Conservation (phyloP, 2,329 filamentous ascomycete genomes). For the Botrytis medusae region DNA sequence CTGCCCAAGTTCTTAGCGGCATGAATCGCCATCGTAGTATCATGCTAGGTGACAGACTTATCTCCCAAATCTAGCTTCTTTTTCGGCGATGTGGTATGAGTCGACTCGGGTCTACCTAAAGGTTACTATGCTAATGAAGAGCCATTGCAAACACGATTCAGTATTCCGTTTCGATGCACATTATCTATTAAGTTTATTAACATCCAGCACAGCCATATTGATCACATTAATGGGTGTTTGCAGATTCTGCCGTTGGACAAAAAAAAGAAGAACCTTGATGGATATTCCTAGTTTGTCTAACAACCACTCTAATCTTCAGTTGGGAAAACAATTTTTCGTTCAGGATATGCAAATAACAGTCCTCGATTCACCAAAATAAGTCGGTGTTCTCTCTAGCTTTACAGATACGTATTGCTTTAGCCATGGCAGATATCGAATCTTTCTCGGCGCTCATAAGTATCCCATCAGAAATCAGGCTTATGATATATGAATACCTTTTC, state of each 20-base stretch:
- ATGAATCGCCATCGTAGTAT: not conserved
- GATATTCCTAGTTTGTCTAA: not conserved
- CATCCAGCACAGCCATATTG: not conserved
- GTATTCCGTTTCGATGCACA: not conserved
- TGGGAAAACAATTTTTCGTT: not conserved
- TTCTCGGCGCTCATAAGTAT: slow-evolving; percentile 31
- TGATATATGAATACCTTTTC: slow-evolving; percentile 45
- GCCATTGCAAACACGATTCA: not conserved
- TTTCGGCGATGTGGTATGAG: not conserved
- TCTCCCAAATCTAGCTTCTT: not conserved
- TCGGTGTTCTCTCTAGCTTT: not conserved
- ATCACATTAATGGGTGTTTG: not conserved
- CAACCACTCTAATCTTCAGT: not conserved
- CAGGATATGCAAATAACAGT: not conserved
- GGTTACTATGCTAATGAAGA: not conserved
- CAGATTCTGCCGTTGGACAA: not conserved
- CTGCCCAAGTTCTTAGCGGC: not conserved
- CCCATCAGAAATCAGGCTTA: slow-evolving; percentile 35
- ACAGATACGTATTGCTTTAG: not conserved
- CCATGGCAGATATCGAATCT: not conserved
- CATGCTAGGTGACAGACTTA: not conserved
- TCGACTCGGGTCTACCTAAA: not conserved
- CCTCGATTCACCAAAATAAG: not conserved
- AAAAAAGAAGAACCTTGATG: not conserved
- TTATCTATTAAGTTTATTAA: not conserved